These are phyloP conservation scores for Pythium grandisporangium DNA, from an alignment of 352 stramenopile genomes.

Conservation along the genomic window DNA sequence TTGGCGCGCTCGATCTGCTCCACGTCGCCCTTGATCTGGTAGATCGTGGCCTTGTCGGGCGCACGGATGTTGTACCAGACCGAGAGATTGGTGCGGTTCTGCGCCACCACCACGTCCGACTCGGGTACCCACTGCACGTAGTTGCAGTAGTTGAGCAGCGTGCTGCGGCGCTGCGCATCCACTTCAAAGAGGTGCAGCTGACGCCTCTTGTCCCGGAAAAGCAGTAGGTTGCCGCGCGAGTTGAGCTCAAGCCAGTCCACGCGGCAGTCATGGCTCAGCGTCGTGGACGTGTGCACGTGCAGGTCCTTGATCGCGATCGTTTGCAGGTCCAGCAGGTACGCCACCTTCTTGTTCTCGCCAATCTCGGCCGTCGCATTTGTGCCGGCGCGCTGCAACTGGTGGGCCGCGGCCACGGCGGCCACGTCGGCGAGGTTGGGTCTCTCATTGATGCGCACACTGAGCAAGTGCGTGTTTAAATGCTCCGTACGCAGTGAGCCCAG, in stretches of 20 bases:
- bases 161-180: conserved; percentile 74
- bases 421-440: conserved; percentile 34
- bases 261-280: conserved; percentile 87
- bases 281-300: conserved; percentile 66
- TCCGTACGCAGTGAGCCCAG: conserved; percentile 88
- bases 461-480: conserved; percentile 85
- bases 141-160: conserved; percentile 91
- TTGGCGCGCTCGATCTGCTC: conserved; percentile 92
- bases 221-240: conserved; percentile 76
- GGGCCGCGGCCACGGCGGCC: conserved; percentile 8
- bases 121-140: conserved; percentile 96
- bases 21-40: conserved; percentile 93
- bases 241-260: conserved; percentile 96
- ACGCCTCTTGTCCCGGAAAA: conserved; percentile 90
- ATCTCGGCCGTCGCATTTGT: conserved; percentile 12
- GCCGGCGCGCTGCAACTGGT: conserved; percentile 11
- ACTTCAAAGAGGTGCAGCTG: conserved; percentile 91
- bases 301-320: conserved; percentile 89
- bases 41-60: conserved; percentile 90
- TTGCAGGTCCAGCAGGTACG: conserved; percentile 90
- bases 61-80: conserved; percentile 96
- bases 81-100: conserved; percentile 87
- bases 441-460: conserved; percentile 92
- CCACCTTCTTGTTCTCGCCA: conserved; percentile 90
- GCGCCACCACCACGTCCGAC: conserved; percentile 92